These are phyloP conservation scores for Dactylonectria macrodidyma DNA, from an alignment of 2,329 filamentous ascomycete species.

Conservation along the genomic window DNA sequence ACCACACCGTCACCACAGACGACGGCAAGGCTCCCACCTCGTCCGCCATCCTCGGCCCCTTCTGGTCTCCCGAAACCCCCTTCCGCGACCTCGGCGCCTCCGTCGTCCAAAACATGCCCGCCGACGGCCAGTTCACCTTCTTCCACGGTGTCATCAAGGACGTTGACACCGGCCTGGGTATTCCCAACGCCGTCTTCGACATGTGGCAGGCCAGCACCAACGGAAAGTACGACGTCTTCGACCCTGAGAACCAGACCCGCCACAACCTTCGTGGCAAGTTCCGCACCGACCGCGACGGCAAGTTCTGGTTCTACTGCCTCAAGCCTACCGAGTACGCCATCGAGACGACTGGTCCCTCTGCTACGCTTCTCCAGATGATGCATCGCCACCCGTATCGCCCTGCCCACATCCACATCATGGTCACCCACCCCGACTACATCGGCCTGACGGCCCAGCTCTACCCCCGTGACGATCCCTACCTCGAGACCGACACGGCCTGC, in stretches of 20 bases:
- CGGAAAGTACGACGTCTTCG: slow-evolving; percentile 84
- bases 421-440: slow-evolving; percentile 76
- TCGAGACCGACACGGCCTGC: slow-evolving; percentile 65
- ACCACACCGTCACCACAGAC: slow-evolving; percentile 75
- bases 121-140: slow-evolving; percentile 71
- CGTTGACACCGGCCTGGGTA: slow-evolving; percentile 75
- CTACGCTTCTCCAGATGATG: slow-evolving; percentile 60
- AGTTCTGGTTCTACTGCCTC: slow-evolving; percentile 82
- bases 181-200: slow-evolving; percentile 79
- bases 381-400: slow-evolving; percentile 65
- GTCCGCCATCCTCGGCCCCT: slow-evolving; percentile 82
- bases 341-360: slow-evolving; percentile 71
- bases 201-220: slow-evolving; percentile 85
- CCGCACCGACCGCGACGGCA: slow-evolving; percentile 77
- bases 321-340: slow-evolving; percentile 82
- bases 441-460: slow-evolving; percentile 84
- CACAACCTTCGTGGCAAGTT: slow-evolving; percentile 87
- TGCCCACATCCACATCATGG: slow-evolving; percentile 68
- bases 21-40: slow-evolving; percentile 77
- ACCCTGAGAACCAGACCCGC: slow-evolving; percentile 77
- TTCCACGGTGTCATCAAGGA: slow-evolving; percentile 81
- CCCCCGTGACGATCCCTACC: slow-evolving; percentile 76
- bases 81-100: slow-evolving; percentile 77
- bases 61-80: slow-evolving; percentile 83
- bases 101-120: slow-evolving; percentile 75